Conservation (phyloP, 2,329 filamentous ascomycete species). For the Botrytis byssoidea region DNA sequence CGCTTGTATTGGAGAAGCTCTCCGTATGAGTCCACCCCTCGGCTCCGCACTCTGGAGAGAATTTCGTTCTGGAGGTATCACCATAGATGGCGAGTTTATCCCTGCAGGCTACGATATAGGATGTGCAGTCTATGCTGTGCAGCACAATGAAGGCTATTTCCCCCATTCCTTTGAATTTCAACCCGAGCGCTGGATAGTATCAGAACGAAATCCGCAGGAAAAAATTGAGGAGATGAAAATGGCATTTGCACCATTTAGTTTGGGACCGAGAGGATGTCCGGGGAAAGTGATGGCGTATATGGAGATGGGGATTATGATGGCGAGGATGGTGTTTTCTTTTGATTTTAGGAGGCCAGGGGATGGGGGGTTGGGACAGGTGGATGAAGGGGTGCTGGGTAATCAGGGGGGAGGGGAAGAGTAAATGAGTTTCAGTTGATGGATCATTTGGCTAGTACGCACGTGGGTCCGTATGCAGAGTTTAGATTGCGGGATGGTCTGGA, state of each 20-base stretch:
- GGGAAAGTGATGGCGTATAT: neutral
- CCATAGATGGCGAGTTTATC: neutral
- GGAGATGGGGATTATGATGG: neutral
- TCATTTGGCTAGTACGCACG: neutral
- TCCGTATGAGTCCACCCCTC: neutral
- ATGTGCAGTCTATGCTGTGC: neutral
- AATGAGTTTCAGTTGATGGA: neutral
- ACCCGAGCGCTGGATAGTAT: neutral
- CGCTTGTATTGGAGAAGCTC: neutral
- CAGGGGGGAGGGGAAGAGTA: neutral
- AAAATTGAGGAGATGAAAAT: neutral
- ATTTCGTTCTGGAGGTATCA: neutral
- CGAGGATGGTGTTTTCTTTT: neutral
- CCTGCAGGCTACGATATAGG: neutral
- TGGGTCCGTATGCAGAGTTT: neutral
- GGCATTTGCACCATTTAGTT: neutral
- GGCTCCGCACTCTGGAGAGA: neutral
- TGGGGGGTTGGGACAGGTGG: neutral
- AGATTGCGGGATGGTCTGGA: neutral
- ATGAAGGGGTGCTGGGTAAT: neutral
- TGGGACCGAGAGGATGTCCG: neutral
- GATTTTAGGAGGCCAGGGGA: neutral
- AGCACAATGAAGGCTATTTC: neutral
- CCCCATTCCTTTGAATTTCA: neutral
- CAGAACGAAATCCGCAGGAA: neutral